Conservation (phyloP, 2,329 filamentous ascomycete species). For the Lasiodiplodia sp. region DNA sequence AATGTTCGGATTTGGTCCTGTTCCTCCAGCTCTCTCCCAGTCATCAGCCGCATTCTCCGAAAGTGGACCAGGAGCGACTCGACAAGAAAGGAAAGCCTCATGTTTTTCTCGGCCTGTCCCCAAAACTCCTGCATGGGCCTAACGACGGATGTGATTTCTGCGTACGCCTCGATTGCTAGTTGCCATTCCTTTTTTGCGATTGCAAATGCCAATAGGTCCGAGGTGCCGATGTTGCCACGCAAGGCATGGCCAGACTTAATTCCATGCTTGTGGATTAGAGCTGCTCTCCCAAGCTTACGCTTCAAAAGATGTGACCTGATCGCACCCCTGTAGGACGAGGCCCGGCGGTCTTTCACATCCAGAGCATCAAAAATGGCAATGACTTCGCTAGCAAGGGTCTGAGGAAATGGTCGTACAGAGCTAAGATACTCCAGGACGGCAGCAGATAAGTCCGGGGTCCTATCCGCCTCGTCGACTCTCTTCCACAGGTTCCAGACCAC, state of each 20-base stretch:
- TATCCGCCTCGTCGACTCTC: constrained; percentile 17
- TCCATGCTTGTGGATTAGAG: constrained; percentile 53
- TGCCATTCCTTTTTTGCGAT: constrained; percentile 47
- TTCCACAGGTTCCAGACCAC: constrained; percentile 36
- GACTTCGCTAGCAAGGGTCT: background rate
- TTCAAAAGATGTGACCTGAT: constrained; percentile 55
- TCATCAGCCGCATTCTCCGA: constrained; percentile 9
- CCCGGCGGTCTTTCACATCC: constrained; percentile 44
- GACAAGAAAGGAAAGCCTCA: background rate
- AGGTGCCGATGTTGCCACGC: constrained; percentile 37
- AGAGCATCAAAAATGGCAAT: constrained; percentile 56
- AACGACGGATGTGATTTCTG: background rate
- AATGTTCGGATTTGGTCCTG: constrained; percentile 3
- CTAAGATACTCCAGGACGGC: constrained; percentile 44
- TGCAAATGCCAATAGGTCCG: constrained; percentile 40
- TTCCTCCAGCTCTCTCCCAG: background rate
- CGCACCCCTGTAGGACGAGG: constrained; percentile 54
- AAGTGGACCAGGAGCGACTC: constrained; percentile 3
- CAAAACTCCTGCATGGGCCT: background rate
- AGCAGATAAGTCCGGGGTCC: constrained; percentile 31
- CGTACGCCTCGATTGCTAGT: constrained; percentile 35
- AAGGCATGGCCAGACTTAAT: background rate
- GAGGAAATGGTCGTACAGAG: constrained; percentile 7
- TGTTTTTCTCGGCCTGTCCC: background rate
- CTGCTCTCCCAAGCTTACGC: constrained; percentile 47